These are phyloP conservation scores for Aureobasidium namibiae DNA, from an alignment of 2,329 filamentous ascomycete species.

Conservation along the genomic window DNA sequence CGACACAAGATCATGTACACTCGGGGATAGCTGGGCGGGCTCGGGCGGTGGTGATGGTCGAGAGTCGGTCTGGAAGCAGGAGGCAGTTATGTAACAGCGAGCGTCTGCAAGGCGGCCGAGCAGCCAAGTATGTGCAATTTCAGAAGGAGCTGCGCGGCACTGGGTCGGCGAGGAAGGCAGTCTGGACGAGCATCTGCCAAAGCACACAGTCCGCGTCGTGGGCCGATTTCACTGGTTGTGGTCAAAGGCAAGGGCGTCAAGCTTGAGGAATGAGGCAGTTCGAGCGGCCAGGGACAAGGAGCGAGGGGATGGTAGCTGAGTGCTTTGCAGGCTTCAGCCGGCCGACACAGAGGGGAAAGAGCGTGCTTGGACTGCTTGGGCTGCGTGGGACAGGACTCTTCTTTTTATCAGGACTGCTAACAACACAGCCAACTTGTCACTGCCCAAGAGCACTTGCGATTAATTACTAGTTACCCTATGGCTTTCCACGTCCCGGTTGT, in stretches of 20 bases:
- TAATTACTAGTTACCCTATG: background rate
- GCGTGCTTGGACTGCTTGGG: background rate
- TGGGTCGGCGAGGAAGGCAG: conserved; percentile 13
- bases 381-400: conserved; percentile 2
- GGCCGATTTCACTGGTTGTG: conserved; percentile 4
- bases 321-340: background rate
- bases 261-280: background rate
- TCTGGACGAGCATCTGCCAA: conserved; percentile 1
- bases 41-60: background rate
- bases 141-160: conserved; percentile 7
- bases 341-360: background rate
- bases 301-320: background rate
- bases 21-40: background rate
- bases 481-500: background rate
- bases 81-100: conserved; percentile 12
- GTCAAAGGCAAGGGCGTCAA: conserved; percentile 2
- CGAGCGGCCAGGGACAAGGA: background rate
- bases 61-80: background rate
- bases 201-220: conserved; percentile 1
- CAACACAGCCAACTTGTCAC: background rate
- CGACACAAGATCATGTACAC: conserved; percentile 3
- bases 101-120: conserved; percentile 11
- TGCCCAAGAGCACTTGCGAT: background rate
- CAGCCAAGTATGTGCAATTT: conserved; percentile 14
- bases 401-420: background rate